A percentile compares a stretch with the other conserved stretches of the same genome.
These are phyloP conservation scores for Taxillus chinensis DNA, from an alignment of 164 flowering plant species.

Conservation along the genomic window DNA sequence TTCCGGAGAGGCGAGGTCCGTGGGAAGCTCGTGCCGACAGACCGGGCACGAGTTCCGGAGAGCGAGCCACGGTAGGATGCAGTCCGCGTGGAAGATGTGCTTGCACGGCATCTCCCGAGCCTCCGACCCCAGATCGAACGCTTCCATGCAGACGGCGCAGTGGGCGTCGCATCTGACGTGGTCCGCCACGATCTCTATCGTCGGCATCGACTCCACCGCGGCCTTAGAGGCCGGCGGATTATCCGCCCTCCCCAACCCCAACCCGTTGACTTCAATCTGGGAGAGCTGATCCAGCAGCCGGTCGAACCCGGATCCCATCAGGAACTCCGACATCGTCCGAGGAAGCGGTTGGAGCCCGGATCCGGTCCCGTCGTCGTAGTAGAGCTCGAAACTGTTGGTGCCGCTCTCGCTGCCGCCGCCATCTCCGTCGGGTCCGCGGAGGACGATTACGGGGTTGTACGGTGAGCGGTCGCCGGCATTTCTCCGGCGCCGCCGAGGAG, in stretches of 20 bases:
- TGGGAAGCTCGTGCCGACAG: slow-evolving; percentile 60
- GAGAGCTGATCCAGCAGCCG: slow-evolving; percentile 56
- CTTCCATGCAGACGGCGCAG: slow-evolving; percentile 68
- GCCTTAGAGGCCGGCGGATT: slow-evolving; percentile 69
- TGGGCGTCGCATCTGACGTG: slow-evolving; percentile 37
- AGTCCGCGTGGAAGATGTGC: slow-evolving; percentile 68
- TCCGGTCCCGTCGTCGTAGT: slow-evolving; percentile 70
- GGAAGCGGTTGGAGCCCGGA: slow-evolving; percentile 72
- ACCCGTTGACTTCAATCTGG: slow-evolving; percentile 50
- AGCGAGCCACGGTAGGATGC: slow-evolving; percentile 76
- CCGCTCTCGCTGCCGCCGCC: slow-evolving; percentile 16
- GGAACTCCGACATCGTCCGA: slow-evolving; percentile 49
- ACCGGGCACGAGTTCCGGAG: slow-evolving; percentile 69
- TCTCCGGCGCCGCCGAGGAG: slow-evolving; percentile 32
- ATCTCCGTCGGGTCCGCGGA: slow-evolving; percentile 36
- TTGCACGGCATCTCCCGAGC: slow-evolving; percentile 84
- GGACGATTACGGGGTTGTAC: slow-evolving; percentile 70
- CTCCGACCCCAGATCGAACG: slow-evolving; percentile 42
- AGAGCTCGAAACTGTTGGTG: slow-evolving; percentile 40
- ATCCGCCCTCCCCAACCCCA: slow-evolving; percentile 27
- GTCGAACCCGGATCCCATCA: slow-evolving; percentile 74
- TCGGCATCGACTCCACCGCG: slow-evolving; percentile 62
- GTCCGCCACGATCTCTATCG: slow-evolving; percentile 27
- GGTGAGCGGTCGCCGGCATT: slow-evolving; percentile 44
- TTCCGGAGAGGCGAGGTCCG: slow-evolving; percentile 14